These are phyloP conservation scores for Lagerstroemia speciosa DNA, from an alignment of 345 rosid genomes.

Conservation along the genomic window DNA sequence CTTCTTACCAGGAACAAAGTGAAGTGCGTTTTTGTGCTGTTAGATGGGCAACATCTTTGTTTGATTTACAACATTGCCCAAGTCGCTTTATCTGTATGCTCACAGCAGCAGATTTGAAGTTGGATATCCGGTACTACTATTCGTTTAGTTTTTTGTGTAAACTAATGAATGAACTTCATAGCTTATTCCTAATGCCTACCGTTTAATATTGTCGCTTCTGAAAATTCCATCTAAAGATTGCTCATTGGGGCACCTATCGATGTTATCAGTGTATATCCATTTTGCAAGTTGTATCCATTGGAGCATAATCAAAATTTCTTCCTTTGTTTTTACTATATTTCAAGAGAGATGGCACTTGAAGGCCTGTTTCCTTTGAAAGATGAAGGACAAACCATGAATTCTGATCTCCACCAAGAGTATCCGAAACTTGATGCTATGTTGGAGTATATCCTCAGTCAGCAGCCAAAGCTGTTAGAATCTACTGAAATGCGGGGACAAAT, in stretches of 20 bases:
- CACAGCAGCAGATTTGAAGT: slow-evolving; percentile 67
- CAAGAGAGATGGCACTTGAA: slow-evolving; percentile 85
- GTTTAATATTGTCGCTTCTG: not conserved
- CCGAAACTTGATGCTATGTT: slow-evolving; percentile 70
- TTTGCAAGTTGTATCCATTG: not conserved
- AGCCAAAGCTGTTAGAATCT: slow-evolving; percentile 60
- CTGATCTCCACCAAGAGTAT: slow-evolving; percentile 40
- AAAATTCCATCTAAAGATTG: not conserved
- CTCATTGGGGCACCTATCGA: not conserved
- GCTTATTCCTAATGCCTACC: not conserved
- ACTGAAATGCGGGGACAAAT: slow-evolving; percentile 58
- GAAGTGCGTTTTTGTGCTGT: slow-evolving; percentile 91
- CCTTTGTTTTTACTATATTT: slow-evolving; percentile 8
- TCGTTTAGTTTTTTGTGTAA: not conserved
- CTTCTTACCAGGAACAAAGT: slow-evolving; percentile 63
- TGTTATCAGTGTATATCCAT: slow-evolving; percentile 1
- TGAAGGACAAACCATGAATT: slow-evolving; percentile 29
- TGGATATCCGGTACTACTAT: slow-evolving; percentile 77
- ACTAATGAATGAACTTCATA: not conserved
- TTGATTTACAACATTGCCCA: slow-evolving; percentile 77
- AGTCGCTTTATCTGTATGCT: slow-evolving; percentile 92
- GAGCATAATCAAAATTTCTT: slow-evolving; percentile 2
- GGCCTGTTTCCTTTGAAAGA: slow-evolving; percentile 64
- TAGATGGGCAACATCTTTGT: slow-evolving; percentile 83
- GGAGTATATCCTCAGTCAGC: slow-evolving; percentile 65